Percentiles rank a stretch among this genome's conserved stretches.
These are phyloP conservation scores for Cladophialophora immunda DNA, from an alignment of 2,329 filamentous ascomycete species.

Conservation along the genomic window DNA sequence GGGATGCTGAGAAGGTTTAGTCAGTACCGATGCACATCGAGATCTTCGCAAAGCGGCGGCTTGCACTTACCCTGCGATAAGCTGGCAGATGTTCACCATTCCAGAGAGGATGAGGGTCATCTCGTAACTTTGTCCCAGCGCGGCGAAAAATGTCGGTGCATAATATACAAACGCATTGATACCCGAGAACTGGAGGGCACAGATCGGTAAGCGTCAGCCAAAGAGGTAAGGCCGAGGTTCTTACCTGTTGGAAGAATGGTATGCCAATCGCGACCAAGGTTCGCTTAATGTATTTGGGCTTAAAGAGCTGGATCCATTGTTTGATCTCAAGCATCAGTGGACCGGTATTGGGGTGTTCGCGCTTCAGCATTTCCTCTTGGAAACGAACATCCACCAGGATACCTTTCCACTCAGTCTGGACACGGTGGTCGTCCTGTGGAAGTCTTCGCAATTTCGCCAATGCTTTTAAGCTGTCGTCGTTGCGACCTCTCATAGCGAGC, in stretches of 20 bases:
- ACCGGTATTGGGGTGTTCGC: background rate
- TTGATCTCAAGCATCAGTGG: background rate
- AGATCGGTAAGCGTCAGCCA: background rate
- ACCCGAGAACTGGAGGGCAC: constrained; percentile 43
- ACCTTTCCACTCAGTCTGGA: constrained; percentile 53
- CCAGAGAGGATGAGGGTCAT: constrained; percentile 47
- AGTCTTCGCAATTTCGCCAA: constrained; percentile 54
- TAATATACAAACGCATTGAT: constrained; percentile 58
- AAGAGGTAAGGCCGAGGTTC: background rate
- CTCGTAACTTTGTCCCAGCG: constrained; percentile 43
- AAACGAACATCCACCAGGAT: constrained; percentile 2
- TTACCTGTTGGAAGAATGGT: constrained; percentile 54
- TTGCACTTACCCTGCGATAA: constrained; percentile 43
- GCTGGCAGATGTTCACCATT: constrained; percentile 48
- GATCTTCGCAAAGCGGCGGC: constrained; percentile 39
- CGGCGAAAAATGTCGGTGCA: constrained; percentile 53
- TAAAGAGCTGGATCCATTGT: constrained; percentile 6
- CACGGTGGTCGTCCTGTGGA: constrained; percentile 52
- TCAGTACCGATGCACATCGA: background rate
- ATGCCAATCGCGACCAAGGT: constrained; percentile 52
- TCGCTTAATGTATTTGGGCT: constrained; percentile 1
- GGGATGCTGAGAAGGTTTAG: background rate
- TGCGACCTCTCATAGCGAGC: constrained; percentile 52
- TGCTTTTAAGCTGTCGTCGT: constrained; percentile 51
- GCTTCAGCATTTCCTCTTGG: background rate